These are phyloP conservation scores for Boehmeria nivea DNA, from an alignment of 306 rosid genomes.

Conservation along the genomic window DNA sequence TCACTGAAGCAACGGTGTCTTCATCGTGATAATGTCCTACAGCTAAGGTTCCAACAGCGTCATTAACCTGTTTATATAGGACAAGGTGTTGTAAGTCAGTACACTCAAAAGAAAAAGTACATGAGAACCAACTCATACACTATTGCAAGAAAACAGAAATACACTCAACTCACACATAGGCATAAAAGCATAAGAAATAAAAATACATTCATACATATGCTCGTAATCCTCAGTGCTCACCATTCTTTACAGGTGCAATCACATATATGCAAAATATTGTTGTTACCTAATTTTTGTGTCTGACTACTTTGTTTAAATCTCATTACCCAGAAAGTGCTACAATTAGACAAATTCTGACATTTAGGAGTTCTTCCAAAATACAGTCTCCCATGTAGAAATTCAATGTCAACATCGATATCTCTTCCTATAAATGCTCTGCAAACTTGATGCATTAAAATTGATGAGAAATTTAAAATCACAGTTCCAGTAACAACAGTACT, in stretches of 20 bases:
- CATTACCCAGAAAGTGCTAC: too few species aligned
- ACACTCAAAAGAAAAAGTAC: not conserved
- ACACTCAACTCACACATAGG: not conserved
- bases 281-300: too few species aligned
- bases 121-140: not conserved
- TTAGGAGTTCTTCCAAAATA: too few species aligned
- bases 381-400: too few species aligned
- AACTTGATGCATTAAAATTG: not conserved
- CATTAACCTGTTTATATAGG: constrained; percentile 91
- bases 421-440: not conserved
- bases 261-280: too few species aligned
- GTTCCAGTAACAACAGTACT: not conserved
- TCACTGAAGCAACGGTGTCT: constrained; percentile 88
- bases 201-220: too few species aligned
- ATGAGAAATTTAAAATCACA: not conserved
- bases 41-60: constrained; percentile 87
- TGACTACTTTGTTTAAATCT: too few species aligned
- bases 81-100: too few species aligned
- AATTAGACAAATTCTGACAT: too few species aligned
- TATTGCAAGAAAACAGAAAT: not conserved
- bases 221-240: too few species aligned
- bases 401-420: not conserved
- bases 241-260: not conserved
- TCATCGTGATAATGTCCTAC: constrained; percentile 78
- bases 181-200: too few species aligned